A percentile compares a stretch with the other conserved stretches of the same genome.
Conservation (phyloP, 2,329 filamentous ascomycete species). For the Xenoacremonium recifei region DNA sequence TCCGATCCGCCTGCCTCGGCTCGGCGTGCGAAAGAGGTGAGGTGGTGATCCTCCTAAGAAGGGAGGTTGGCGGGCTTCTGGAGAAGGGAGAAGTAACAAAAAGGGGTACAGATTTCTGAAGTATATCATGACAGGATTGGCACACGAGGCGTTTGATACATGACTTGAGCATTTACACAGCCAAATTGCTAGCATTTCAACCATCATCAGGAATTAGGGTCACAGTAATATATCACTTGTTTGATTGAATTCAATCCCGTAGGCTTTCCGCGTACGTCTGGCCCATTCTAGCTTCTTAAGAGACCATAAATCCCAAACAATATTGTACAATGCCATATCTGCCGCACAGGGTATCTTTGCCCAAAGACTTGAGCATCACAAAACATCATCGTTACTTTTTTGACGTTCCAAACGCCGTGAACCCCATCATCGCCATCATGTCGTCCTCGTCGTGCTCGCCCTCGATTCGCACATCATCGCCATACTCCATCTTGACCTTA, state of each 20-base stretch:
- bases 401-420: slow-evolving; percentile 61
- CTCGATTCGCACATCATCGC: slow-evolving; percentile 63
- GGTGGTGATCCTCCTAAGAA: slow-evolving; percentile 20
- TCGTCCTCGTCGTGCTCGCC: slow-evolving; percentile 71
- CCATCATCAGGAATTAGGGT: too few species aligned
- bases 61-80: not conserved
- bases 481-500: slow-evolving; percentile 61
- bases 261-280: too few species aligned
- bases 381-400: slow-evolving; percentile 44
- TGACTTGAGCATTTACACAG: too few species aligned
- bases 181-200: too few species aligned
- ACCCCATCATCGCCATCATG: slow-evolving; percentile 67
- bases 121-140: too few species aligned
- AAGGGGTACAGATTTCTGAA: too few species aligned
- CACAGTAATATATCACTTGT: too few species aligned
- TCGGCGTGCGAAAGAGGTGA: slow-evolving; percentile 40
- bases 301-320: too few species aligned
- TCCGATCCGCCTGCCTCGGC: slow-evolving; percentile 52
- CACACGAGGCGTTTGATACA: too few species aligned
- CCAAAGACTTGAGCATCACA: slow-evolving; percentile 2
- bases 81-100: not conserved
- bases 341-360: slow-evolving; percentile 30
- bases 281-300: too few species aligned
- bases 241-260: too few species aligned
- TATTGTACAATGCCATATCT: slow-evolving; percentile 13